Conservation (phyloP, 176 grass and related monocot genomes). For the Puccinellia tenuiflora region DNA sequence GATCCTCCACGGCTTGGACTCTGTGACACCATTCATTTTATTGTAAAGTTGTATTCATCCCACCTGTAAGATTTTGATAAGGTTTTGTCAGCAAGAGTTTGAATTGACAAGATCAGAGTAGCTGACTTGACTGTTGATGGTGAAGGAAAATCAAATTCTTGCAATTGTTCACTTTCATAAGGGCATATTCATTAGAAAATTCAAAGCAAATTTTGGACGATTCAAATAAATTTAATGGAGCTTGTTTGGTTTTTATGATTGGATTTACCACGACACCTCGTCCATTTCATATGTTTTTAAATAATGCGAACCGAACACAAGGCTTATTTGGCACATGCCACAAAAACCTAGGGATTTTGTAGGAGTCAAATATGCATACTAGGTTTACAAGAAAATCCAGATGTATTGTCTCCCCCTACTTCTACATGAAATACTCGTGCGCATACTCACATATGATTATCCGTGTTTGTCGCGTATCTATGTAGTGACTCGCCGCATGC, state of each 20-base stretch:
- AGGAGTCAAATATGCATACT: too few species aligned
- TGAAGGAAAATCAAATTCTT: background rate
- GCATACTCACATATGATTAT: background rate
- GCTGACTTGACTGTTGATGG: background rate
- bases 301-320: background rate
- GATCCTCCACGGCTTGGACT: slow-evolving; percentile 9
- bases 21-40: background rate
- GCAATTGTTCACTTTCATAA: background rate
- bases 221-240: background rate
- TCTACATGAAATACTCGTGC: background rate
- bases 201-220: background rate
- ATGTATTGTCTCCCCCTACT: background rate
- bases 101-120: background rate
- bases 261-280: too few species aligned
- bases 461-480: background rate
- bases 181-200: background rate
- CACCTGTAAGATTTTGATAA: background rate
- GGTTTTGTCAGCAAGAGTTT: background rate
- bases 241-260: background rate
- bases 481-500: background rate
- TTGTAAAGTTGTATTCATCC: background rate
- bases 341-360: background rate
- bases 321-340: background rate
- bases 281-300: too few species aligned
- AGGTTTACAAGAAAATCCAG: background rate